Evolutionary conservation across 257 asterid species (phyloP), one percentile per base, ranked within the genome.

Genomic region (Ehretia macrophylla): DNA sequence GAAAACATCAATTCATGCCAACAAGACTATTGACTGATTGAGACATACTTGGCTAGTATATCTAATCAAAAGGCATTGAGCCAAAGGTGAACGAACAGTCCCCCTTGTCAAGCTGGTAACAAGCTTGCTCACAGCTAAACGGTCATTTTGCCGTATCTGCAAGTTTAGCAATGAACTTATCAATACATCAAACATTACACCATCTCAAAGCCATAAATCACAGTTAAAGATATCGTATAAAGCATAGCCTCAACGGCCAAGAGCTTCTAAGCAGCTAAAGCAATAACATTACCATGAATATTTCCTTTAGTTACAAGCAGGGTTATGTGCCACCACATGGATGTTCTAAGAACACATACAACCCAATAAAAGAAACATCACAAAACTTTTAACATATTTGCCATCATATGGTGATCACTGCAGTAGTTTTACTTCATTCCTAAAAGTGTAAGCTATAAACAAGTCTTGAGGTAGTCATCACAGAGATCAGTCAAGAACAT

Each of bases 91-190:
- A 56, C 97, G 94, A 64, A 87, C 95, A 56, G 85, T 73, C 55
- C 97, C 97, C 69, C 81, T 90, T n/a, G 97, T 90, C 83, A 87
- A 83, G 73, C 95, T 87, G 70, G 86, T 78, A 67, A 90, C 95
- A 75, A 87, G 82, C 79, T 90, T 90, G 94, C 88, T 87, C 65
- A 90, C 88, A 76, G 97, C 97, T 75, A 90, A 60, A 49, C 97
- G 84, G 64, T 90, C 97, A 71, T 90, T 90, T 80, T 90, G 97
- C 18, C 97, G 83, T 67, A 90, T 90, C 97, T 90, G 85, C 72
- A 62, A 56, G 62, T 63, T 46, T 59, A 60, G 19, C 10, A 57
- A 20, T 47, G 52, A 59, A 59, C 18, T 47, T 11, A 47, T 47
- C 51, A 47, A 47, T 27, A 27, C 35, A 27, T 47, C 22, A 47